Evolutionary conservation across 1,284 basidiomycete species (phyloP).

Genomic region (Trichosporon asahii): DNA sequence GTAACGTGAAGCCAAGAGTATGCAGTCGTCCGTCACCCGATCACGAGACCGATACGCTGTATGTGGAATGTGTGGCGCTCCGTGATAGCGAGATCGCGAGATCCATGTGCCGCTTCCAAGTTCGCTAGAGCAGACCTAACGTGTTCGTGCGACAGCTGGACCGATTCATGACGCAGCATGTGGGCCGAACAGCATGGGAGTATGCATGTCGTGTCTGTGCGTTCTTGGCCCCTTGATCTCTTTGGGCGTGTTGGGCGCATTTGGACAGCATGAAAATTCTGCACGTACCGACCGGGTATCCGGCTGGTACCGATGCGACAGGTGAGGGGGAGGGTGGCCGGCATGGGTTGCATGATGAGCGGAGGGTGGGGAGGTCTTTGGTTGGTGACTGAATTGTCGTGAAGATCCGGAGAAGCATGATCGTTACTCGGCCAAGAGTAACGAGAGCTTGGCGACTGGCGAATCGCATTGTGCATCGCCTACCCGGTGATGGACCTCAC

Average conservation of each 20-base stretch:
- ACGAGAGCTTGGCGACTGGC: not conserved
- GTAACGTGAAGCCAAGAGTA: not conserved
- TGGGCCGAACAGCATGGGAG: not conserved
- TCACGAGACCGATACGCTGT: not conserved
- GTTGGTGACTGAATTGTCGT: not conserved
- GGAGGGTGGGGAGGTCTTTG: not conserved
- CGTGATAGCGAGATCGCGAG: not conserved
- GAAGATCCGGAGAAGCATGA: not conserved
- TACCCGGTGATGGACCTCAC: not conserved
- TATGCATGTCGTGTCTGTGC: not conserved
- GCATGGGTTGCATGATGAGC: not conserved
- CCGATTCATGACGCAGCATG: not conserved
- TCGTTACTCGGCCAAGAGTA: slow-evolving; percentile 1
- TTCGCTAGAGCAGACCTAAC: not conserved
- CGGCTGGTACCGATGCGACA: not conserved
- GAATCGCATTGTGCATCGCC: not conserved
- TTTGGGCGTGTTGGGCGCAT: not conserved
- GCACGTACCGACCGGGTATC: not conserved
- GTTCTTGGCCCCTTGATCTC: not conserved
- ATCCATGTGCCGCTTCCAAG: not conserved
- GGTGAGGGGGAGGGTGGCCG: not conserved
- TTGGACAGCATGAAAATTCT: not conserved
- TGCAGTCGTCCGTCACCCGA: not conserved
- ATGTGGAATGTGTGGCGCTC: not conserved
- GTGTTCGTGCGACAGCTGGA: not conserved